These are phyloP conservation scores for Mycena albidolilacea DNA, from an alignment of 768 basidiomycete species.

Conservation along the genomic window DNA sequence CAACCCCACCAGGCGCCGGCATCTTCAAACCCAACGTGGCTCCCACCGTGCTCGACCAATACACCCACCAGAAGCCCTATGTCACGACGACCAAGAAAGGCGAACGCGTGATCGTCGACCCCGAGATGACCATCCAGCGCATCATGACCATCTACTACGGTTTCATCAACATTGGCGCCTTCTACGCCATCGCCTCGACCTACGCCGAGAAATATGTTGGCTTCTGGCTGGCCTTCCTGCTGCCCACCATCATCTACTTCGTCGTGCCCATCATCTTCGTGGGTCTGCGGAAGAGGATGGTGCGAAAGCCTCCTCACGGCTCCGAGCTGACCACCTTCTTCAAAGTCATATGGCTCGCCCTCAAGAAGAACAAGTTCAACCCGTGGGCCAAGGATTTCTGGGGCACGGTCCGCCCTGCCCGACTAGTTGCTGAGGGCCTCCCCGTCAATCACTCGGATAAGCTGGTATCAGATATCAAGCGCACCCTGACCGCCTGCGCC, in stretches of 20 bases:
- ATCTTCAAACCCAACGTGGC: too few species aligned
- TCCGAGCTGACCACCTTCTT: conserved; percentile 1
- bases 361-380: conserved; percentile 16
- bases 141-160: too few species aligned
- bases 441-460: conserved; percentile 2
- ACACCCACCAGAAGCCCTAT: neutral
- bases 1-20: neutral
- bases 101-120: conserved; percentile 21
- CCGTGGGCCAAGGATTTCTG: conserved; percentile 17
- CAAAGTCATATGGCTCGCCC: conserved; percentile 5
- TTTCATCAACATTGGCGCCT: too few species aligned
- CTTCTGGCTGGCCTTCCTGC: too few species aligned
- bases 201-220: too few species aligned
- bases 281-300: neutral
- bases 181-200: too few species aligned
- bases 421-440: neutral
- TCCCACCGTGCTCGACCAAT: neutral
- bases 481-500: neutral
- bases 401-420: conserved; percentile 5
- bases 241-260: too few species aligned
- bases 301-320: conserved; percentile 4
- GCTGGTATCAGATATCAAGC: conserved; percentile 1
- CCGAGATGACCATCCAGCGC: neutral
- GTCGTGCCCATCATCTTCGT: too few species aligned
- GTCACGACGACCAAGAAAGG: conserved; percentile 8